Evolutionary conservation across 139 green algal species (phyloP), one percentile per base, ranked within the genome.

Genomic region (Deuterostichococcus epilithicus): DNA sequence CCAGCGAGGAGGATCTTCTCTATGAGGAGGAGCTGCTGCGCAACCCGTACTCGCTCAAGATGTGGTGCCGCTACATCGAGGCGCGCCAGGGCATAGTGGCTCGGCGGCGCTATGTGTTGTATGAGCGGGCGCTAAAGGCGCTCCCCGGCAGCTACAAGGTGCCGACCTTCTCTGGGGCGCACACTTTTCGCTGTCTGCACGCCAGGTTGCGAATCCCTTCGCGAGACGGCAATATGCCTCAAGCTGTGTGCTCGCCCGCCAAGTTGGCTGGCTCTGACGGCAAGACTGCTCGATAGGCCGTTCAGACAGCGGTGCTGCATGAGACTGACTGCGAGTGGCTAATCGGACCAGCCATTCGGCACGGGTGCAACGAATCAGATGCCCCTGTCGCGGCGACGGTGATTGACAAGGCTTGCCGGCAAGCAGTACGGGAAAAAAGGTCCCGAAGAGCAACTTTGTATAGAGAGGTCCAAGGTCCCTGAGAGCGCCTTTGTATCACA

Each of bases 11-110:
- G 45, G 95, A 98, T 77, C 84, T 99, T 35, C 79, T 97, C 0
- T 99, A 97, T 76, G 95, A 99, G 81, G 95, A 99, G 82, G 95
- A 99, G 87, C 85, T 99, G 33, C 83, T 98, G 38, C 84, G 95
- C 6, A 97, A 97, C 78, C 95, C 95, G 0, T 98, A 95, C 77
- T 82, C 84, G 15, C 75, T 99, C 5, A 94, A 93, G 63, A 92
- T 95, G 85, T 99, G 95, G 95, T 86, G 82, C 58, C 81, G 93
- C 0, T 99, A 99, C 84, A 86, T 99, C 26, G 78, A 91, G 10
- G 94, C 91, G 1, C 84, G 92, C 23, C 89, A 87, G 36, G 86
- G 59, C 86, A 3, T 70, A 13, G 75, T 59, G 45, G 63, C 44
- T 25, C 35, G 25, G 5, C 87, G 89, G 58, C 77, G 95, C 26